Evolutionary conservation across 1,284 basidiomycete species (phyloP).

Genomic region (Papiliotrema flavescens): DNA sequence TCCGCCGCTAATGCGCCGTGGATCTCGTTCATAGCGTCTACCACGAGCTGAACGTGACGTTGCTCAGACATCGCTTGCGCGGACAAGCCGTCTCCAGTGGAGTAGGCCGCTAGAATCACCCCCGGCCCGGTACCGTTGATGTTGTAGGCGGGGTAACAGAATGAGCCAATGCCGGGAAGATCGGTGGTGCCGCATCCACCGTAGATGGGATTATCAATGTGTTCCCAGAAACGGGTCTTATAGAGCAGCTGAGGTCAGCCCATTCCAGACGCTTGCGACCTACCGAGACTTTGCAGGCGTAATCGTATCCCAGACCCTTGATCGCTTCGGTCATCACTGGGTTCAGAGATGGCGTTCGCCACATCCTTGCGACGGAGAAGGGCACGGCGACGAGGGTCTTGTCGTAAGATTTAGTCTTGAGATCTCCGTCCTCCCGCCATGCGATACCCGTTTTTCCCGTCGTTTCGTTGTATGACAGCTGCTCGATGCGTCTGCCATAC

Average conservation of each 20-base stretch:
- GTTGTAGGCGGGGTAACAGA: slow-evolving; percentile 25
- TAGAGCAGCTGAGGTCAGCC: slow-evolving; percentile 16
- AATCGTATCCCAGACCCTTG: slow-evolving; percentile 15
- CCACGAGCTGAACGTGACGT: slow-evolving; percentile 16
- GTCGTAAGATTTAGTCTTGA: slow-evolving; percentile 16
- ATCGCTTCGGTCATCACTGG: slow-evolving; percentile 21
- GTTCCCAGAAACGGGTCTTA: slow-evolving; percentile 32
- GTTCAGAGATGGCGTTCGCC: slow-evolving; percentile 15
- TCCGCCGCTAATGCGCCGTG: slow-evolving; percentile 25
- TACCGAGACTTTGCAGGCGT: slow-evolving; percentile 27
- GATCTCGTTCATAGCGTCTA: slow-evolving; percentile 24
- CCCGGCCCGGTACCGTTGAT: slow-evolving; percentile 23
- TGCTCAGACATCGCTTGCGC: slow-evolving; percentile 15
- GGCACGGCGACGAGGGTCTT: slow-evolving; percentile 27
- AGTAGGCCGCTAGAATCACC: slow-evolving; percentile 18
- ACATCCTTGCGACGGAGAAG: slow-evolving; percentile 21
- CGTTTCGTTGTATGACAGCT: slow-evolving; percentile 14
- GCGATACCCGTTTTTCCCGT: slow-evolving; percentile 13
- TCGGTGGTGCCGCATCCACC: slow-evolving; percentile 26
- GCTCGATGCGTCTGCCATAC: slow-evolving; percentile 17
- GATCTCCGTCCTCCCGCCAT: slow-evolving; percentile 10
- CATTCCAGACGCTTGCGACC: background rate
- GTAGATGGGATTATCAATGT: slow-evolving; percentile 24
- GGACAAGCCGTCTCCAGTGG: slow-evolving; percentile 12
- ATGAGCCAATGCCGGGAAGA: slow-evolving; percentile 17